Conservation (phyloP, 345 rosid species). For the Excoecaria cochinchinensis region DNA sequence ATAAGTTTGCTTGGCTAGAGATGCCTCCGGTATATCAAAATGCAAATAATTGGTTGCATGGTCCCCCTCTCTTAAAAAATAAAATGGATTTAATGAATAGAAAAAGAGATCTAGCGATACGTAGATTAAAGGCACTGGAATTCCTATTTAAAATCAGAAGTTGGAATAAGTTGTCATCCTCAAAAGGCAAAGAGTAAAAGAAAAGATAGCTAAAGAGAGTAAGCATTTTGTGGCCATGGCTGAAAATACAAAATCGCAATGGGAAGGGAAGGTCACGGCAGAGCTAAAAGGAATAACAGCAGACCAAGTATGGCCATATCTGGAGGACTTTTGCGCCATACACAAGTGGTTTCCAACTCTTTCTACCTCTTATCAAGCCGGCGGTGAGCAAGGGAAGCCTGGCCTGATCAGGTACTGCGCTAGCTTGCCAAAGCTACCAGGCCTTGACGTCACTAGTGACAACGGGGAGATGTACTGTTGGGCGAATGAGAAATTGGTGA, state of each 20-base stretch:
- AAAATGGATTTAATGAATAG: too few species aligned
- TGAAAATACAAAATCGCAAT: slow-evolving; percentile 28
- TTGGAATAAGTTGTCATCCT: too few species aligned
- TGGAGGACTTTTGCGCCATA: slow-evolving; percentile 22
- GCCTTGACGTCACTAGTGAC: not conserved
- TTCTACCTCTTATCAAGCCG: not conserved
- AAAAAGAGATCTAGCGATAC: too few species aligned
- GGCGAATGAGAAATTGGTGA: slow-evolving; percentile 45
- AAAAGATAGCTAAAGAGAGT: too few species aligned
- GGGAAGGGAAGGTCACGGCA: slow-evolving; percentile 34
- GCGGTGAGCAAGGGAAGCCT: slow-evolving; percentile 20
- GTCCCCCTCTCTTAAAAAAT: too few species aligned
- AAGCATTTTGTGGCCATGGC: slow-evolving; percentile 11
- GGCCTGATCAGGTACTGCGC: slow-evolving; percentile 15
- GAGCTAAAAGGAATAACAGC: slow-evolving; percentile 14
- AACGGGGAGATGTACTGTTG: not conserved
- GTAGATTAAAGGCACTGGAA: too few species aligned
- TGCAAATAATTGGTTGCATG: too few species aligned
- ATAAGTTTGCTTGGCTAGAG: too few species aligned
- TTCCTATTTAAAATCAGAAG: too few species aligned
- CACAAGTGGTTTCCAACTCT: slow-evolving; percentile 12
- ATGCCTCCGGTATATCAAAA: too few species aligned
- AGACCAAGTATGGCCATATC: slow-evolving; percentile 24
- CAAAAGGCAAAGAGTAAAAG: too few species aligned
- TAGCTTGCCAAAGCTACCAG: slow-evolving; percentile 34